Evolutionary conservation across 2,329 filamentous ascomycete genomes (phyloP).

Genomic region (Monosporascus sp.): DNA sequence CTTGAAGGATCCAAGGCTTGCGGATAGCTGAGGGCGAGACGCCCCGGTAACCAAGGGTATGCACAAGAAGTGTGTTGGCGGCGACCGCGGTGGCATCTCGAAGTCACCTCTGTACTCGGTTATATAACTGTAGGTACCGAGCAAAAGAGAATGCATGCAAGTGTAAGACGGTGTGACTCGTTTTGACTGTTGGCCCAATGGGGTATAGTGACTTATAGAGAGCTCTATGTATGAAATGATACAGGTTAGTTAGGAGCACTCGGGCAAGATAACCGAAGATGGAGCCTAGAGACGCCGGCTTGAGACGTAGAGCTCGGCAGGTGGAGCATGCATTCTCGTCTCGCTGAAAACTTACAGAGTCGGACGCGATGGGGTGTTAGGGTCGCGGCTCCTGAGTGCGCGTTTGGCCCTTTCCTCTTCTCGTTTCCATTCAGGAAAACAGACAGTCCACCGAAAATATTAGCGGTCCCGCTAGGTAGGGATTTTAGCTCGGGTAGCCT

Average conservation of each 20-base stretch:
- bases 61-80: conserved; percentile 70
- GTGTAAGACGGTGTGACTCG: too few species aligned
- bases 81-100: conserved; percentile 30
- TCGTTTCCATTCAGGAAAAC: background rate
- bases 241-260: too few species aligned
- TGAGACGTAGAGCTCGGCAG: too few species aligned
- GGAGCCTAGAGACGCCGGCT: too few species aligned
- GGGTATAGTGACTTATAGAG: background rate
- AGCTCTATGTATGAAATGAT: background rate
- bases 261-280: too few species aligned
- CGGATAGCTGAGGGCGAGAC: conserved; percentile 61
- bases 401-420: background rate
- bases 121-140: too few species aligned
- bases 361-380: too few species aligned
- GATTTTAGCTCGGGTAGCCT: background rate
- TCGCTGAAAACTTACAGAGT: too few species aligned
- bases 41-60: conserved; percentile 61
- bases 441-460: background rate
- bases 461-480: background rate
- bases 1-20: conserved; percentile 56
- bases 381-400: background rate
- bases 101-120: background rate
- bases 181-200: background rate
- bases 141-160: too few species aligned
- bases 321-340: too few species aligned